Percentiles rank a stretch among this genome's conserved stretches.
These are phyloP conservation scores for Cordyceps pruinosa DNA, from an alignment of 2,329 filamentous ascomycete species.

Conservation along the genomic window DNA sequence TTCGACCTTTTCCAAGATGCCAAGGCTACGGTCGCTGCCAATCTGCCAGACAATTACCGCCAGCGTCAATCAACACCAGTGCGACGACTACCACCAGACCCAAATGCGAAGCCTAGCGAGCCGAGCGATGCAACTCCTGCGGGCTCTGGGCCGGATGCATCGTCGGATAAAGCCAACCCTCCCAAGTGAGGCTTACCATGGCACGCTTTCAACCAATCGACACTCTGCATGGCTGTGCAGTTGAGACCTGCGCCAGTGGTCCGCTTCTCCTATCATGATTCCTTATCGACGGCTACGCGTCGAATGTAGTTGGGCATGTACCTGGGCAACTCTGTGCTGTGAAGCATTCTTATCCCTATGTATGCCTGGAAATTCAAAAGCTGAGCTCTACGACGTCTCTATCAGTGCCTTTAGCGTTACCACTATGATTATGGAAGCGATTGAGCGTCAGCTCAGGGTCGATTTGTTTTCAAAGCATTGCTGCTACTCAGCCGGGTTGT, in stretches of 20 bases:
- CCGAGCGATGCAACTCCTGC: background rate
- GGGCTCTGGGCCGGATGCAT: background rate
- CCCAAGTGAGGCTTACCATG: background rate
- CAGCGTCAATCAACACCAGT: constrained; percentile 13
- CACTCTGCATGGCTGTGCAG: background rate
- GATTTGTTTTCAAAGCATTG: background rate
- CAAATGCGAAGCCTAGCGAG: background rate
- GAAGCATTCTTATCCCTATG: background rate
- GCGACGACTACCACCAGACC: constrained; percentile 2
- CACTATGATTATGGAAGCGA: constrained; percentile 2
- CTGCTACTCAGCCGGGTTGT: constrained; percentile 1
- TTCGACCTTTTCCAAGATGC: constrained; percentile 40
- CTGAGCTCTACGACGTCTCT: background rate
- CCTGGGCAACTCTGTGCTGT: background rate
- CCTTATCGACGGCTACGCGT: background rate
- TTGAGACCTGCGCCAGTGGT: background rate
- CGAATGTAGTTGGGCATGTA: background rate
- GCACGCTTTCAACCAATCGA: background rate
- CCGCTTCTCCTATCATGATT: background rate
- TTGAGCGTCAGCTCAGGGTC: background rate
- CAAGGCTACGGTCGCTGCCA: constrained; percentile 40
- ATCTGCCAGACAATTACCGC: constrained; percentile 37
- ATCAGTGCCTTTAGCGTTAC: background rate
- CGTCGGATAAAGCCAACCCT: background rate
- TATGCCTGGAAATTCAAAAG: background rate